Evolutionary conservation across 495 filamentous ascomycete species (phyloP).

Genomic region (Aspergillus sclerotiicarbonarius): DNA sequence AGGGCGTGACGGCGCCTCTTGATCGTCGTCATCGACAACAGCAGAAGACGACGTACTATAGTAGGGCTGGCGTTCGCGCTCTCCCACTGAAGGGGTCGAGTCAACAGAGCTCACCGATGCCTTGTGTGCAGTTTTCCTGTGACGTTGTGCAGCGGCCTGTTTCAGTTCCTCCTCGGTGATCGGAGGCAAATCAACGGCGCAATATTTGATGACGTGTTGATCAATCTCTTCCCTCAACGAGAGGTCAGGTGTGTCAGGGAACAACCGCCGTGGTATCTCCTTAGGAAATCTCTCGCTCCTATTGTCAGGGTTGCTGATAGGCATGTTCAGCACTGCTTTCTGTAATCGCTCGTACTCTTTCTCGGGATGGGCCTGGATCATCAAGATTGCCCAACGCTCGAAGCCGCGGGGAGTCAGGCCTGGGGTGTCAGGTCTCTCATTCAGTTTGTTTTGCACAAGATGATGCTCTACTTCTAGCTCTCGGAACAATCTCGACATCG

Average conservation of each 20-base stretch:
- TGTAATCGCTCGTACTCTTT: conserved; percentile 72
- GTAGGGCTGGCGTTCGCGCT: conserved; percentile 54
- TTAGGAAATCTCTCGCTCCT: conserved; percentile 75
- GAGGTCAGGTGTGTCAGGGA: conserved; percentile 53
- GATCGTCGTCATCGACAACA: conserved; percentile 48
- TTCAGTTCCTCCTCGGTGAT: conserved; percentile 40
- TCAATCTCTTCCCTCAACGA: conserved; percentile 41
- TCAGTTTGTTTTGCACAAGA: conserved; percentile 63
- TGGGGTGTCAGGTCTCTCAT: conserved; percentile 65
- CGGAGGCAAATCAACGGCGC: conserved; percentile 46
- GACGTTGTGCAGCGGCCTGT: conserved; percentile 24
- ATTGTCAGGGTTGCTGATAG: conserved; percentile 71
- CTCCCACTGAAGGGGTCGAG: conserved; percentile 35
- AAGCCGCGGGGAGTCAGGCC: conserved; percentile 80
- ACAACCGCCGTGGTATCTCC: conserved; percentile 69
- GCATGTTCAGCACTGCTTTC: conserved; percentile 69
- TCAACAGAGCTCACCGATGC: conserved; percentile 18
- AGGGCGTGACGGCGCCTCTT: conserved; percentile 44
- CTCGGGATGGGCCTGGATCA: conserved; percentile 76
- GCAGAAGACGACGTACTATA: conserved; percentile 31
- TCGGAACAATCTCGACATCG: conserved; percentile 69
- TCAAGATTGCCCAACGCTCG: conserved; percentile 68
- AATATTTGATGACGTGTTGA: conserved; percentile 45
- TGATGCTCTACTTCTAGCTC: conserved; percentile 78
- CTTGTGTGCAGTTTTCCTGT: conserved; percentile 20